Conservation (phyloP, 371 early-diverging fungal genomes). For the Mortierella sp. region DNA sequence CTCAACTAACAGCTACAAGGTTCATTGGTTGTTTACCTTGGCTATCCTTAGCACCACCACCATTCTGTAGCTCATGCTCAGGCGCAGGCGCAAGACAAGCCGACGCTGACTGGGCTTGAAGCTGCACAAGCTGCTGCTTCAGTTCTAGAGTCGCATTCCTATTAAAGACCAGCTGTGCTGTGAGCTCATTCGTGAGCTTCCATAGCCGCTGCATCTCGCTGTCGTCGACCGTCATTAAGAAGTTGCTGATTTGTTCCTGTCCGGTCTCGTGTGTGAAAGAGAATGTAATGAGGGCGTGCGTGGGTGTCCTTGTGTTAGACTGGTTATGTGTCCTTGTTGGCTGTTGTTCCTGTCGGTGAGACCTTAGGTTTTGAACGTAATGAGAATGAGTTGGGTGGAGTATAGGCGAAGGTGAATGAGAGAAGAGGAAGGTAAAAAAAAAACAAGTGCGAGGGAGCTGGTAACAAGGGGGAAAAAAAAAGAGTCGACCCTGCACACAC, state of each 20-base stretch:
- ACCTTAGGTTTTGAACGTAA: neutral
- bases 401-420: neutral
- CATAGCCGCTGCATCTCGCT: slow-evolving; percentile 51
- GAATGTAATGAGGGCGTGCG: neutral
- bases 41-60: neutral
- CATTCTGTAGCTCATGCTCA: neutral
- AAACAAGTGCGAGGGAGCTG: neutral
- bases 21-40: neutral
- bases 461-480: neutral
- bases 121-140: slow-evolving; percentile 53
- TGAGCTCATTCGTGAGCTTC: slow-evolving; percentile 59
- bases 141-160: slow-evolving; percentile 49
- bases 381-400: neutral
- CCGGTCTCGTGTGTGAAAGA: neutral
- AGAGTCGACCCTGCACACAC: neutral
- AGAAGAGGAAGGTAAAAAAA: neutral
- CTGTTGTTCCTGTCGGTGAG: neutral
- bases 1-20: neutral
- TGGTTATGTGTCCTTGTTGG: neutral
- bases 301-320: neutral
- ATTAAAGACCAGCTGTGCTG: slow-evolving; percentile 56
- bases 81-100: neutral
- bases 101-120: slow-evolving; percentile 17
- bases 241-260: neutral
- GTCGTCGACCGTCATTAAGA: slow-evolving; percentile 54